These are phyloP conservation scores for Scortechinia acanthostroma DNA, from an alignment of 2,329 filamentous ascomycete species.

Conservation along the genomic window DNA sequence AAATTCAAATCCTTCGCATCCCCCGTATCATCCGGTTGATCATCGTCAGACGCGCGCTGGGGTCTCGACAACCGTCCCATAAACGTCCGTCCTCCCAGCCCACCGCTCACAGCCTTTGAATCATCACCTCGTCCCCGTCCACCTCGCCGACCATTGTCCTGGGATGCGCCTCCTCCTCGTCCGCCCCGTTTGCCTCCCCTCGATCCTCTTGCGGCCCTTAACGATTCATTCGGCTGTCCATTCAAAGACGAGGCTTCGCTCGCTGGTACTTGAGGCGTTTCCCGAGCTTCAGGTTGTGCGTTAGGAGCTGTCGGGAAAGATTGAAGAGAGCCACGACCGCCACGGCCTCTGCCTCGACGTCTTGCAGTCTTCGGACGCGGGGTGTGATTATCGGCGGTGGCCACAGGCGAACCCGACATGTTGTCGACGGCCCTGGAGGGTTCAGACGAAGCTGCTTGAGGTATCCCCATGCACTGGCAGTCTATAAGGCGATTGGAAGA, in stretches of 20 bases:
- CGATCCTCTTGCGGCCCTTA: background rate
- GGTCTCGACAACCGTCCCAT: background rate
- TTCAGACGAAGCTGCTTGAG: too few species aligned
- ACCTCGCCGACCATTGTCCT: background rate
- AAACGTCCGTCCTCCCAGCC: background rate
- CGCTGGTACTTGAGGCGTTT: background rate
- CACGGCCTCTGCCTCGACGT: background rate
- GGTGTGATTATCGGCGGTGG: background rate
- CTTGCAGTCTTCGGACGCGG: slow-evolving; percentile 1
- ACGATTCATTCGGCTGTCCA: too few species aligned
- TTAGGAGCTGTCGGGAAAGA: background rate
- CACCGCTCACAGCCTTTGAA: background rate
- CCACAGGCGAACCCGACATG: background rate
- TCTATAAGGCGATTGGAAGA: too few species aligned
- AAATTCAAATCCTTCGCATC: background rate
- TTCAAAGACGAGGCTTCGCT: background rate
- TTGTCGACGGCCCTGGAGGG: background rate
- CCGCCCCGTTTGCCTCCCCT: background rate
- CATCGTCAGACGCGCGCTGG: background rate
- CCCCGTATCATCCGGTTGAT: background rate
- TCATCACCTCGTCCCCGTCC: background rate
- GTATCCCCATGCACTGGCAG: too few species aligned
- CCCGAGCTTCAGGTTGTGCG: background rate
- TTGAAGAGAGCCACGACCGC: background rate
- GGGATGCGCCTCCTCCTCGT: background rate